Evolutionary conservation across 2,329 filamentous ascomycete species (phyloP).

Genomic region (Paecilomyces variotii): DNA sequence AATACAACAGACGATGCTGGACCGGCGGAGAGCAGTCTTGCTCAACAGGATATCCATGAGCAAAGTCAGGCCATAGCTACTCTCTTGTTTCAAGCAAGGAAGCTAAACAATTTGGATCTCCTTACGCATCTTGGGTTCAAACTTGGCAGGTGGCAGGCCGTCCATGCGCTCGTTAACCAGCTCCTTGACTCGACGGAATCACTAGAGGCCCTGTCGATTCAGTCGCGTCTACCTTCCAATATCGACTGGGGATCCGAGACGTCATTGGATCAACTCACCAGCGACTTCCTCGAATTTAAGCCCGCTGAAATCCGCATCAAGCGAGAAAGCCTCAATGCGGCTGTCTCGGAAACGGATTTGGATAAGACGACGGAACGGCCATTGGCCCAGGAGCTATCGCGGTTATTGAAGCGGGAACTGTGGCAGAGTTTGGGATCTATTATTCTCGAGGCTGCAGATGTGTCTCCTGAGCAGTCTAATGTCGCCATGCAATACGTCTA

Average conservation of each 20-base stretch:
- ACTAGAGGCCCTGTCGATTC: constrained; percentile 10
- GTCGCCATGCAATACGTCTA: constrained; percentile 38
- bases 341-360: constrained; percentile 1
- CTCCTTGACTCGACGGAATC: constrained; percentile 31
- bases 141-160: constrained; percentile 33
- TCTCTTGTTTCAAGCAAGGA: constrained; percentile 23
- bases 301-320: background rate
- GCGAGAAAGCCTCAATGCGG: background rate
- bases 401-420: constrained; percentile 27
- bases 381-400: constrained; percentile 13
- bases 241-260: constrained; percentile 17
- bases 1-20: constrained; percentile 3
- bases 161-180: constrained; percentile 28
- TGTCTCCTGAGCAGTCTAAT: constrained; percentile 23
- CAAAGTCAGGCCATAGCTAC: constrained; percentile 22
- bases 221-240: constrained; percentile 18
- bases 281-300: background rate
- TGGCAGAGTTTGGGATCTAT: constrained; percentile 33
- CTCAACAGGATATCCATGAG: constrained; percentile 11
- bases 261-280: constrained; percentile 24
- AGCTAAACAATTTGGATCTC: constrained; percentile 24
- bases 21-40: background rate
- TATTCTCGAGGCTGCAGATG: constrained; percentile 34
- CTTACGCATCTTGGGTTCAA: constrained; percentile 32
- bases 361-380: constrained; percentile 19